Evolutionary conservation across 371 early-diverging fungal genomes (phyloP).

Genomic region (Mycotypha africana): DNA sequence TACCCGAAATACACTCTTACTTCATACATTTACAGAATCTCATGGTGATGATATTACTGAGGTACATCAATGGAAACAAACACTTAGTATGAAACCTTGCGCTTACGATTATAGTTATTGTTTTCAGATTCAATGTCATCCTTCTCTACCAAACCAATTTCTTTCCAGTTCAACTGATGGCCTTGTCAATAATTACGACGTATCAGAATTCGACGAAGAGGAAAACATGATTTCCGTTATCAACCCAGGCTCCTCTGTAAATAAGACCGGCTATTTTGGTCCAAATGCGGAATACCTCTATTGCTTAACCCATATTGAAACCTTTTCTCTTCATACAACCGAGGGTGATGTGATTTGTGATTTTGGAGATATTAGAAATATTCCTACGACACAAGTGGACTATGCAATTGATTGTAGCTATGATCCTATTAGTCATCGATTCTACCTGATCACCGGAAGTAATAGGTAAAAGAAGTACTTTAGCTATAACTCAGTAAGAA

Average conservation of each 20-base stretch:
- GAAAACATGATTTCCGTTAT: conserved; percentile 80
- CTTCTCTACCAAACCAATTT: conserved; percentile 49
- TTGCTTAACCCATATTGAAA: conserved; percentile 83
- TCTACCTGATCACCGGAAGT: conserved; percentile 80
- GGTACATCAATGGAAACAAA: conserved; percentile 8
- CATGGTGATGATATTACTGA: conserved; percentile 91
- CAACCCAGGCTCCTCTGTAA: conserved; percentile 77
- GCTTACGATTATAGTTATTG: not conserved
- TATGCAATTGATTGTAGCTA: conserved; percentile 85
- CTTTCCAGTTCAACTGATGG: conserved; percentile 77
- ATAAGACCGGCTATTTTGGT: conserved; percentile 86
- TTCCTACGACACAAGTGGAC: conserved; percentile 54
- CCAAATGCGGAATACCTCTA: conserved; percentile 82
- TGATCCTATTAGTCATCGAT: conserved; percentile 58
- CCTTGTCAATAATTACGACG: conserved; percentile 68
- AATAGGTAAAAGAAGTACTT: conserved; percentile 44
- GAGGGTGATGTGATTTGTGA: conserved; percentile 58
- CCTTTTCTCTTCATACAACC: conserved; percentile 62
- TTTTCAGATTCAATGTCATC: conserved; percentile 73
- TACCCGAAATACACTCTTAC: conserved; percentile 33
- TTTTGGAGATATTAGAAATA: conserved; percentile 76
- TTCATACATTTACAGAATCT: conserved; percentile 69
- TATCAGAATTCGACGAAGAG: conserved; percentile 75
- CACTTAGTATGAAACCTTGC: no score
- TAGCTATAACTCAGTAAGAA: no score